Base-by-base conservation (phyloP, 2,329 filamentous ascomycete species). In the Tolypocladium guangdongense region DNA sequence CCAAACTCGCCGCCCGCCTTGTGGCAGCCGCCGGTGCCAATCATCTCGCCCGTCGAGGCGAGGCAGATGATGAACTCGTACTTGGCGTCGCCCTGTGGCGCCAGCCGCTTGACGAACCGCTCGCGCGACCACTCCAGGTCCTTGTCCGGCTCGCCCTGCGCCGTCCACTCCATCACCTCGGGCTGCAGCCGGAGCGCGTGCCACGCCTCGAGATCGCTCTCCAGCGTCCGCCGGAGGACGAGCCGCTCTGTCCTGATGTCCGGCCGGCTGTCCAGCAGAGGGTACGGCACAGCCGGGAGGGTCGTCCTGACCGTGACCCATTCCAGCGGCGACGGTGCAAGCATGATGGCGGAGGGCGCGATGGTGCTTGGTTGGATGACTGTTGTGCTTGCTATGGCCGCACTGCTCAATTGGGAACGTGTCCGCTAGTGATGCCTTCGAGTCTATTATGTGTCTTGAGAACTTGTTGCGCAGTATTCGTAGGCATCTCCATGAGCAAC, bases 131-230 rank as follows among this genome's bases (percentile, higher is more conserved):
- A 70, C 1, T 69, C 71, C 2, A 73, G 49, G 59, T 75, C 68
- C 52, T 60, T 56, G 66, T 84, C 77, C 10, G 68, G 58, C 10
- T 59, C 53, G 54, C 73, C 75, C 57, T 62, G 58, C 3, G 56
- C 52, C 52, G 82, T 83, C 73, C 77, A 83, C 52, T 66, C 65
- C 84, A 88, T 87, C 48, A 84, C 79, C 58, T 83, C 80, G 5
- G 75, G 73, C 62, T 83, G 73, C 16, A 70, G 71, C 27, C 83
- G 79, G 52, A 88, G 69, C 24, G 67, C 66, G 57, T 80, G 69
- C 18, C 83, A 56, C 7, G 69, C 74, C 1, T 69, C 65, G 2
- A 79, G 68, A 63, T 87, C 82, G 3, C 73, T 68, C 20, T 72
- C 64, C 1, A 61, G 60, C 39, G 80, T 66, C 2, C 78, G 76